Evolutionary conservation across 177 flowering plant species (phyloP).

Genomic region (Vitis hybrid): DNA sequence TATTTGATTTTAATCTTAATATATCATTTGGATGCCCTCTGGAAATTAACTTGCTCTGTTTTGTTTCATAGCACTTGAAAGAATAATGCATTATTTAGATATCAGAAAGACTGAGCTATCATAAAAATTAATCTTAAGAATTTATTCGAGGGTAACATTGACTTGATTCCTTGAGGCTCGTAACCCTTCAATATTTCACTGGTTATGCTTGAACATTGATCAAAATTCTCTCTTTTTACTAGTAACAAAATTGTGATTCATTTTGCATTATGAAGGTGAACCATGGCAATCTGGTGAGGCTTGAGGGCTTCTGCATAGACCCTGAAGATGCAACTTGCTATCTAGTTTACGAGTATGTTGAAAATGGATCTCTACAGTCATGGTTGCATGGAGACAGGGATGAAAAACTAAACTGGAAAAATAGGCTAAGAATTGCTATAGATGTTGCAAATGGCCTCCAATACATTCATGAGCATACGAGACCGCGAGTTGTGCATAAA

Average conservation of each 20-base stretch:
- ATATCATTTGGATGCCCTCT: too few relatives aligned
- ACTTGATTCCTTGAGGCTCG: too few relatives aligned
- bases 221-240: neutral
- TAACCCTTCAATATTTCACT: neutral
- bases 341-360: conserved; percentile 72
- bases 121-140: neutral
- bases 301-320: conserved; percentile 88
- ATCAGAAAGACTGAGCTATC: neutral
- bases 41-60: too few relatives aligned
- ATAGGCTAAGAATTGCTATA: conserved; percentile 64
- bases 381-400: conserved; percentile 51
- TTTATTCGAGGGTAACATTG: neutral
- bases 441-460: conserved; percentile 90
- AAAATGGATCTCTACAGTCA: conserved; percentile 75
- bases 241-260: neutral
- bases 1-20: neutral
- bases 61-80: too few relatives aligned
- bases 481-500: conserved; percentile 87
- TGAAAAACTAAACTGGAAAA: conserved; percentile 63
- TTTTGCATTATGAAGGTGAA: conserved; percentile 55
- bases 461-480: conserved; percentile 88
- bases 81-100: too few relatives aligned
- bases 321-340: conserved; percentile 71
- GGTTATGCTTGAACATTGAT: neutral
- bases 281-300: conserved; percentile 83